These are phyloP conservation scores for Pichia californica DNA, from an alignment of 805 yeast genomes.

Conservation along the genomic window DNA sequence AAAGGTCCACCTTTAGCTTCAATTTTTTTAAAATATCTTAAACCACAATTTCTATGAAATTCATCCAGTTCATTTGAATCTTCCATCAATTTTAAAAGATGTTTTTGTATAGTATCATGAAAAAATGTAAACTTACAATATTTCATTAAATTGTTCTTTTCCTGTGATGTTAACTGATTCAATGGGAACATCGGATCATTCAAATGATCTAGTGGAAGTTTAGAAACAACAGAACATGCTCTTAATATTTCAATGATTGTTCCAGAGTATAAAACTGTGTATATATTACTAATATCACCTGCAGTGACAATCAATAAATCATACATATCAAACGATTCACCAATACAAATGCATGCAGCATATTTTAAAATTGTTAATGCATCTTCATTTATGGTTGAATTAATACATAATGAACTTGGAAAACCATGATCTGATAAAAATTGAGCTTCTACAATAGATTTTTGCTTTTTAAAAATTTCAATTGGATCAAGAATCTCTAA, in stretches of 20 bases:
- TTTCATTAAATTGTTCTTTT: slow-evolving; percentile 31
- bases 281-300: slow-evolving; percentile 28
- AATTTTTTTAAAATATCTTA: slow-evolving; percentile 30
- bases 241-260: slow-evolving; percentile 29
- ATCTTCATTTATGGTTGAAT: slow-evolving; percentile 4
- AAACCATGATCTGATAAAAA: slow-evolving; percentile 4
- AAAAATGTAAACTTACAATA: slow-evolving; percentile 33
- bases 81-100: slow-evolving; percentile 26
- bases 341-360: slow-evolving; percentile 38
- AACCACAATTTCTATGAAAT: slow-evolving; percentile 36
- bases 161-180: slow-evolving; percentile 20
- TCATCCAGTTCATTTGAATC: slow-evolving; percentile 23
- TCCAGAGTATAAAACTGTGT: slow-evolving; percentile 29
- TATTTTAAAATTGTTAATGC: slow-evolving; percentile 26
- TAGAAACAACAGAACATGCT: slow-evolving; percentile 39
- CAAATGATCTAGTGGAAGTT: slow-evolving; percentile 39
- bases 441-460: background rate
- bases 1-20: slow-evolving; percentile 4
- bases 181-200: slow-evolving; percentile 16
- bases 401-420: slow-evolving; percentile 5
- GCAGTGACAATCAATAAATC: slow-evolving; percentile 36
- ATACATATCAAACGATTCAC: slow-evolving; percentile 31
- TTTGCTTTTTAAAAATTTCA: background rate
- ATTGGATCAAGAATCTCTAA: background rate
- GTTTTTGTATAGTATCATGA: slow-evolving; percentile 36